Base-by-base conservation (phyloP, 371 early-diverging fungal species). In the Mucor circinelloides region DNA sequence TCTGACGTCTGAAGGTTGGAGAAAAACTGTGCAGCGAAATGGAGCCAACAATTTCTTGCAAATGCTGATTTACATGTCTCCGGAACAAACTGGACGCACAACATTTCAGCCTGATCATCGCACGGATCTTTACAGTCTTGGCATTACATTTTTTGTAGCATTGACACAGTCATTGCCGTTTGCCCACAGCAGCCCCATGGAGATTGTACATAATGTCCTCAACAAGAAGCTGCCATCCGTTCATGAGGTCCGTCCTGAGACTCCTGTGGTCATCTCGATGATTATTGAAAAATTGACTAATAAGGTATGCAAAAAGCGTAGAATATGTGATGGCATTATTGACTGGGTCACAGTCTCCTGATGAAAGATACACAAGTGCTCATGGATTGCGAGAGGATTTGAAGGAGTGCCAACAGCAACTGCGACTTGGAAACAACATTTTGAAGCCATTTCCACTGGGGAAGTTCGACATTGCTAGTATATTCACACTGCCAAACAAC, bases 61-160 rank as follows among this genome's bases (percentile, higher is more conserved):
- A 21, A 76, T 73, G 76, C 58, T 82, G 10, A 74, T 69, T 17
- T 80, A 76, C 60, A 74, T 86, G 79, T 83, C 85, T 7, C 86
- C 88, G 5, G 87, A 88, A 38, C 88, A 87, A 64, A 87, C 86
- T 0, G 86, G 86, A 28, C 74, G 86, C 50, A 86, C 88, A 15
- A 81, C 85, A 50, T 85, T 85, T 36, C 84, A 83, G 56, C 84
- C 85, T 27, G 88, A 87, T 64, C 83, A 86, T 68, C 74, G 88
- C 25, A 87, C 88, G 15, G 88, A 87, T 64, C 80, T 87, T 6
- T 87, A 87, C 67, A 84, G 82, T 28, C 69, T 87, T 15, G 88
- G 88, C 4, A 82, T 83, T 30, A 83, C 84, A 0, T 75, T 87
- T 30, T 87, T 78, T 56, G 74, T 85, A 32, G 48, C 83, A 10